Percentiles rank a stretch among this genome's conserved stretches.
These are phyloP conservation scores for Fraxinus greggii DNA, from an alignment of 305 asterid genomes.

Conservation along the genomic window DNA sequence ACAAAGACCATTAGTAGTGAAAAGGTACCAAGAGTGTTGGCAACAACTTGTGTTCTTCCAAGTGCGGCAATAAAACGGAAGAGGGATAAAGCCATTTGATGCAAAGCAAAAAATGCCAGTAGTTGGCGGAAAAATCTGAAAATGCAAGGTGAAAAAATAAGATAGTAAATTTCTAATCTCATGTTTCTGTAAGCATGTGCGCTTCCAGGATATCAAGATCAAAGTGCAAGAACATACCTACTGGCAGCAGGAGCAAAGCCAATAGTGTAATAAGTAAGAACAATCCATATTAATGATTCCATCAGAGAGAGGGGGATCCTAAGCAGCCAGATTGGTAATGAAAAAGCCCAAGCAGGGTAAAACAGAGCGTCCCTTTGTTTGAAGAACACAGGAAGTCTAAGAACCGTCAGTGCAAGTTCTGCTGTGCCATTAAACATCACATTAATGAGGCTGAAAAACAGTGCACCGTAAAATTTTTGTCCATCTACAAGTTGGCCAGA, in stretches of 20 bases:
- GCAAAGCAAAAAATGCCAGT: slow-evolving; percentile 71
- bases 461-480: slow-evolving; percentile 70
- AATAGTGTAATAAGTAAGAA: slow-evolving; percentile 84
- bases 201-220: slow-evolving; percentile 4
- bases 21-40: slow-evolving; percentile 75
- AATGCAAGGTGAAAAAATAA: not conserved
- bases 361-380: slow-evolving; percentile 79
- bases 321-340: slow-evolving; percentile 80
- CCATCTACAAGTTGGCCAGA: slow-evolving; percentile 62
- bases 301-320: slow-evolving; percentile 70
- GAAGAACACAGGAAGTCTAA: slow-evolving; percentile 82
- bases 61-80: slow-evolving; percentile 74
- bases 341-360: slow-evolving; percentile 92
- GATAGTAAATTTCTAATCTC: not conserved
- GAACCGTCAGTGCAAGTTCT: slow-evolving; percentile 67
- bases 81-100: slow-evolving; percentile 89
- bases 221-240: slow-evolving; percentile 45
- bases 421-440: slow-evolving; percentile 91
- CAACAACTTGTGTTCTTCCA: slow-evolving; percentile 52
- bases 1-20: slow-evolving; percentile 74
- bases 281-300: slow-evolving; percentile 78
- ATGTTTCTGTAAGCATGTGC: not conserved
- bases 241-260: slow-evolving; percentile 82
- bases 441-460: slow-evolving; percentile 70
- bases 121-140: slow-evolving; percentile 82